These are phyloP conservation scores for Hypoxylon rubiginosum DNA, from an alignment of 2,329 filamentous ascomycete species.

Conservation along the genomic window DNA sequence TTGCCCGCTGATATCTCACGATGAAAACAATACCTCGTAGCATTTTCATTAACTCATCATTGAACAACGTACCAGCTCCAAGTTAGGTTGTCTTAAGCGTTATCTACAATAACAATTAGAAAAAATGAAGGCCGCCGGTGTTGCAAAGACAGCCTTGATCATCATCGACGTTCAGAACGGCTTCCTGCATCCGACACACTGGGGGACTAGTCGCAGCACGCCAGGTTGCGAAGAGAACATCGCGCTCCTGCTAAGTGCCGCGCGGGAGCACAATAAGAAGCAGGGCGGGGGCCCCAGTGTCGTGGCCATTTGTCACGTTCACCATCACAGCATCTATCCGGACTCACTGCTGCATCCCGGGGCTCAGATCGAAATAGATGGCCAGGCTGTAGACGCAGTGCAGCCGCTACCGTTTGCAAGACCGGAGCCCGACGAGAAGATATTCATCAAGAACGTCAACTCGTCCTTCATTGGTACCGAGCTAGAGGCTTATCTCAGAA, in stretches of 20 bases:
- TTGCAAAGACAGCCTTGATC: constrained; percentile 57
- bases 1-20: not conserved
- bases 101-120: not conserved
- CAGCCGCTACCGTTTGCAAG: constrained; percentile 39
- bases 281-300: constrained; percentile 14
- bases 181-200: constrained; percentile 55
- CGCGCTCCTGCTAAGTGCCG: constrained; percentile 53
- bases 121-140: constrained; percentile 40
- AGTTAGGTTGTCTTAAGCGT: not conserved
- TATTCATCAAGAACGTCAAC: constrained; percentile 61
- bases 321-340: constrained; percentile 57
- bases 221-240: constrained; percentile 60
- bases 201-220: constrained; percentile 56
- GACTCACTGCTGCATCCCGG: constrained; percentile 55
- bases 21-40: not conserved
- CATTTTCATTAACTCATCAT: not conserved
- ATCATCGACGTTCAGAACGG: constrained; percentile 63
- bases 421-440: constrained; percentile 52
- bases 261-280: constrained; percentile 40
- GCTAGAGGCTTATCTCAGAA: constrained; percentile 55
- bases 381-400: constrained; percentile 48
- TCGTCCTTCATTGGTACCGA: constrained; percentile 61
- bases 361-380: constrained; percentile 24
- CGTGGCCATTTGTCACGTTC: constrained; percentile 58
- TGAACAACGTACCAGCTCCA: not conserved